These are phyloP conservation scores for Fusarium euwallaceae DNA, from an alignment of 2,329 filamentous ascomycete genomes.

Conservation along the genomic window DNA sequence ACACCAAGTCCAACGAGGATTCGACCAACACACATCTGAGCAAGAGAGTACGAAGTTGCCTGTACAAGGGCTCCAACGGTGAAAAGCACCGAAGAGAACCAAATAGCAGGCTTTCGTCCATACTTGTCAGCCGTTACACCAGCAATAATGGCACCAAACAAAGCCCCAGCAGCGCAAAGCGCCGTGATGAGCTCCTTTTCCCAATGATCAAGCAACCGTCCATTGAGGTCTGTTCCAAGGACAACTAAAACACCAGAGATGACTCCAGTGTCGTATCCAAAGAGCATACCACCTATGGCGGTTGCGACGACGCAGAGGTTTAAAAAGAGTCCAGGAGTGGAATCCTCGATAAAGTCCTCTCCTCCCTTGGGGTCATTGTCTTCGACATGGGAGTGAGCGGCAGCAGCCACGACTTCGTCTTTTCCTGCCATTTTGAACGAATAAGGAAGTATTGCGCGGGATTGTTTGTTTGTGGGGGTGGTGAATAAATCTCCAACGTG, in stretches of 20 bases:
- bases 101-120: conserved; percentile 35
- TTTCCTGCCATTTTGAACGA: conserved; percentile 23
- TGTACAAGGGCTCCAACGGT: conserved; percentile 39
- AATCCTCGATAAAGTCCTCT: conserved; percentile 32
- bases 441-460: not conserved
- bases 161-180: conserved; percentile 38
- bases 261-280: conserved; percentile 63
- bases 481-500: not conserved
- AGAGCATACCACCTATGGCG: conserved; percentile 37
- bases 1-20: conserved; percentile 55
- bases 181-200: conserved; percentile 41
- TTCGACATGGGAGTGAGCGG: conserved; percentile 22
- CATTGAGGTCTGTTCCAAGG: conserved; percentile 46
- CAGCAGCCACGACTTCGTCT: conserved; percentile 14
- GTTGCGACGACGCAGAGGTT: conserved; percentile 34
- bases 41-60: conserved; percentile 31
- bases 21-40: conserved; percentile 39
- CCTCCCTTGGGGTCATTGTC: conserved; percentile 20
- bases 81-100: conserved; percentile 37
- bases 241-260: conserved; percentile 63
- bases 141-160: conserved; percentile 40
- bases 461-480: not conserved
- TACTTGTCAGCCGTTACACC: conserved; percentile 41
- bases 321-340: conserved; percentile 29
- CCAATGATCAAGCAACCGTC: conserved; percentile 9